Conservation (phyloP, 305 asterid genomes). For the Rubia tinctorum region DNA sequence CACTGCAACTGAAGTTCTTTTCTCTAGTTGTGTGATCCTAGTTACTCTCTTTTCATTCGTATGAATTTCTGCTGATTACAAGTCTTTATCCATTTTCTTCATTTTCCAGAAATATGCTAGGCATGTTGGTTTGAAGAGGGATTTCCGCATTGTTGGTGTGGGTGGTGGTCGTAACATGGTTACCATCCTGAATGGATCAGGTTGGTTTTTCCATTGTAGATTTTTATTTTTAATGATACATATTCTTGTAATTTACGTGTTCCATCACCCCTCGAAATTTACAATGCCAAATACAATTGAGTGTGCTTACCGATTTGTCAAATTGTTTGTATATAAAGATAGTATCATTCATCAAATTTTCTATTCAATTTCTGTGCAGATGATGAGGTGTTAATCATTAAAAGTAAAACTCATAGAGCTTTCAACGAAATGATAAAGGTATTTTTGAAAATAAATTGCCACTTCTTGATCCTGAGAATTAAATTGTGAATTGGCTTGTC, state of each 20-base stretch:
- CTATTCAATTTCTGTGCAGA: conserved; percentile 46
- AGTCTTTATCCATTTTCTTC: not conserved
- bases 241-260: not conserved
- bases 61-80: not conserved
- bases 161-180: conserved; percentile 98
- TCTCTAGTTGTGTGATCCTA: not conserved
- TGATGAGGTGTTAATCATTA: conserved; percentile 90
- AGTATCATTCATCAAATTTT: not conserved
- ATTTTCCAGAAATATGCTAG: conserved; percentile 74
- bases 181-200: conserved; percentile 86
- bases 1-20: conserved; percentile 1
- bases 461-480: conserved; percentile 10
- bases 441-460: conserved; percentile 11
- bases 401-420: conserved; percentile 89
- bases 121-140: conserved; percentile 91
- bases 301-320: not conserved
- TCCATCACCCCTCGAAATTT: not conserved
- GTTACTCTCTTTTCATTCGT: not conserved
- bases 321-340: not conserved
- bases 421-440: conserved; percentile 94
- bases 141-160: conserved; percentile 90
- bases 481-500: not conserved
- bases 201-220: conserved; percentile 30
- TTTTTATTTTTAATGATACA: not conserved
- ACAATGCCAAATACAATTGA: too few relatives aligned